Evolutionary conservation across 2,329 filamentous ascomycete species (phyloP).

Genomic region (Diaporthe vaccinii): DNA sequence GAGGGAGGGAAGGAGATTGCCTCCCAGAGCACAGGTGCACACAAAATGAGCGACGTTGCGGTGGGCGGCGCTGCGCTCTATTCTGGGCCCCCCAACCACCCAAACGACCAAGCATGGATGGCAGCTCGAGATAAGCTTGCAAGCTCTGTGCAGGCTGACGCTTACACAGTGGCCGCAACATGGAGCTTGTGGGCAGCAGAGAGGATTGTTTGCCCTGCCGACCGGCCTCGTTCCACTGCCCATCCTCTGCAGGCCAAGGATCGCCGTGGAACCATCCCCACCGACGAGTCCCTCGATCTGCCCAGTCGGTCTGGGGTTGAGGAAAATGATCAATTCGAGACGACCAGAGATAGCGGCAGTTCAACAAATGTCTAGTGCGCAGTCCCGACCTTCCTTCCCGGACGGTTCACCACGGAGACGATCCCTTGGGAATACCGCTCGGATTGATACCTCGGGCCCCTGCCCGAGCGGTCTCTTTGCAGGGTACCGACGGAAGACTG

Average conservation of each 20-base stretch:
- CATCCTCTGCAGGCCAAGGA: conserved; percentile 28
- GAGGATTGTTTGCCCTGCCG: conserved; percentile 14
- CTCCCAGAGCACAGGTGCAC: conserved; percentile 14
- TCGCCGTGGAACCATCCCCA: conserved; percentile 10
- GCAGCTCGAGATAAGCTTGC: conserved; percentile 36
- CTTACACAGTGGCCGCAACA: neutral
- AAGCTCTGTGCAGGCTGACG: conserved; percentile 2
- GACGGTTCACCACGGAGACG: conserved; percentile 1
- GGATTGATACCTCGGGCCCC: conserved; percentile 15
- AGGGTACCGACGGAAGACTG: conserved; percentile 7
- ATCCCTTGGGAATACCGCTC: conserved; percentile 19
- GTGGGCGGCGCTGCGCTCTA: conserved; percentile 27
- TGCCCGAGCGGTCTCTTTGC: neutral
- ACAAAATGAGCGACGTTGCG: conserved; percentile 22
- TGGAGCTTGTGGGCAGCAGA: neutral
- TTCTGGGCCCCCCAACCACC: conserved; percentile 16
- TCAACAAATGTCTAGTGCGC: conserved; percentile 4
- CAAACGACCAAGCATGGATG: conserved; percentile 19
- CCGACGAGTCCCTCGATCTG: neutral
- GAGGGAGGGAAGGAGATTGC: neutral
- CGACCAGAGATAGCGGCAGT: conserved; percentile 20
- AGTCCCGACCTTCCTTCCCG: conserved; percentile 4
- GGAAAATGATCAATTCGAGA: conserved; percentile 20
- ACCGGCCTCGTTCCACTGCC: conserved; percentile 28
- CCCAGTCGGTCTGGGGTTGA: neutral